Percentiles rank a stretch among this genome's conserved stretches.
Conservation (phyloP, 2,329 filamentous ascomycete genomes). For the Ceratocystis eucalypticola region DNA sequence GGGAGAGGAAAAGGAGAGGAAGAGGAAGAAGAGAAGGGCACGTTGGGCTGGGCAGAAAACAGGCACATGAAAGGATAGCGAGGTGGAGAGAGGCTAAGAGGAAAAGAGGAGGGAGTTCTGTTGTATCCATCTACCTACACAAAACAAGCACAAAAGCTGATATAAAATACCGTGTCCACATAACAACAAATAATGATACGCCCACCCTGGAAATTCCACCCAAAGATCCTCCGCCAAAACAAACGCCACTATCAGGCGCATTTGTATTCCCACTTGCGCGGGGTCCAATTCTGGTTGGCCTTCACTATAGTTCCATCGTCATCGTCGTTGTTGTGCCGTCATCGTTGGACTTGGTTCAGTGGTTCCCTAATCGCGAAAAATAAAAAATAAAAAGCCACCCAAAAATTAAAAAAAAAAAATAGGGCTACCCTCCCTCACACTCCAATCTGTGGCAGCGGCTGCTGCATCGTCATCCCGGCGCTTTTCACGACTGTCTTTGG, state of each 20-base stretch:
- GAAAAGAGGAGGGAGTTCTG: neutral
- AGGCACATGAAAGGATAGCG: too few species aligned
- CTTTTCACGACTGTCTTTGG: neutral
- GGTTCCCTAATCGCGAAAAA: neutral
- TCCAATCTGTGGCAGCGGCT: neutral
- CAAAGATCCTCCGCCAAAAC: too few species aligned
- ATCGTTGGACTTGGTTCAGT: neutral
- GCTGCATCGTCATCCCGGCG: neutral
- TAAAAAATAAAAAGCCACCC: neutral
- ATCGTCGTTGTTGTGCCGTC: neutral
- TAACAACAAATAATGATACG: neutral
- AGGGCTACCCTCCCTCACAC: neutral
- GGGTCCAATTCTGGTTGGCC: too few species aligned
- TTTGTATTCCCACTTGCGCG: too few species aligned
- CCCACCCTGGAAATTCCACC: neutral
- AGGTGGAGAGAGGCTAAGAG: neutral
- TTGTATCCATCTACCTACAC: neutral
- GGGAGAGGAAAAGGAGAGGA: too few species aligned
- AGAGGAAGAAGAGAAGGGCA: too few species aligned
- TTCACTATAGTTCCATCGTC: too few species aligned
- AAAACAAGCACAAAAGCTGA: neutral
- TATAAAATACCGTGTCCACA: too few species aligned
- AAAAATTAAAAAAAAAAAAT: neutral
- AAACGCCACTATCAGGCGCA: too few species aligned
- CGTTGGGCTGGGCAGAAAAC: too few species aligned